Evolutionary conservation across 139 green algal genomes (phyloP), one percentile per base, ranked within the genome.

Genomic region (Chlorella sp.): DNA sequence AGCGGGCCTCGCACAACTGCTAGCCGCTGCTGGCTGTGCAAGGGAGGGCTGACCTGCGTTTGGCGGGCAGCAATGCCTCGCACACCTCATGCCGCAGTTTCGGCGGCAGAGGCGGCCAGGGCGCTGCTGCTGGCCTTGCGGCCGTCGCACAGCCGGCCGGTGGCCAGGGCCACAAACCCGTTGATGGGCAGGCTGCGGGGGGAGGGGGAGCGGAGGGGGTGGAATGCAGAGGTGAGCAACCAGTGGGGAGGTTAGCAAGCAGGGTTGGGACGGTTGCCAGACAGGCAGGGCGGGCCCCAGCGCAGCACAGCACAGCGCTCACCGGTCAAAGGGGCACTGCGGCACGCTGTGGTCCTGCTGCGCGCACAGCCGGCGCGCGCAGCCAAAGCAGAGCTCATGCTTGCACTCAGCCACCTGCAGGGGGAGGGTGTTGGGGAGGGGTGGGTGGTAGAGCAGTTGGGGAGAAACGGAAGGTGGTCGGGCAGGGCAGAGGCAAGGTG

Each of bases 331-430:
- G n/a, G 87, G 87, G 84, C 87, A 90, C 48, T 88, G 65, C 36
- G 87, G 87, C 44, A 90, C 30, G 28, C 43, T 13, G 80, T 90
- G 83, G 68, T 86, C 87, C 20, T 83, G 67, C 24, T 19, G 30
- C 6, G 67, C 77, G 46, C 87, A 90, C 43, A 90, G 60, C 6
- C 78, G 78, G 19, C 87, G 67, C 2, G 87, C 87, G 64, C 87
- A 90, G 36, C 46, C 16, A 67, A 90, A 90, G 82, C 87, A 90
- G 19, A 90, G 56, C 44, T 86, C 83, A 56, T 90, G 87, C 40
- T 68, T 30, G 77, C 87, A 90, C 9, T 78, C 87, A 28, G 58
- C 43, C 58, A 90, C 76, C 77, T 85, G 46, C 67, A 68, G 38
- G 32, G 72, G 11, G 26, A n/a, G 77, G 65, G 77, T 20, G 51